phyloP scores from a whole-genome alignment of 192 early-diverging fungal species.

The Backusella parvicylindrica region DNA sequence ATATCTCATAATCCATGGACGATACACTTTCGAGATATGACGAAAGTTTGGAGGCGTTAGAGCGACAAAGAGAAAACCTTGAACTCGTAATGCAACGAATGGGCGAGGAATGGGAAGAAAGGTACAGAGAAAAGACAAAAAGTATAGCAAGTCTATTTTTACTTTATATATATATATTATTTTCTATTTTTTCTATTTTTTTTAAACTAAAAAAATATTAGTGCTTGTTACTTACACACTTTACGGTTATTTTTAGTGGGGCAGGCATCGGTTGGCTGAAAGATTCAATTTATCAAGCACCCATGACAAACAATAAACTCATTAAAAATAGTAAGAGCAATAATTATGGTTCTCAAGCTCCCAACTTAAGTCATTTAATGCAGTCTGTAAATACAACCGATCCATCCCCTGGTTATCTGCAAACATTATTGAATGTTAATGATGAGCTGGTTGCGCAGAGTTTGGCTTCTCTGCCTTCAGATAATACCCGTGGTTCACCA shows the following conservation, averaged over 20 bases:
- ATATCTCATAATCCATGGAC: background rate
- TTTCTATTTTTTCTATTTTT: background rate
- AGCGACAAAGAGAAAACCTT: constrained; percentile 24
- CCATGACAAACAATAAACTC: constrained; percentile 1
- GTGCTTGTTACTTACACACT: background rate
- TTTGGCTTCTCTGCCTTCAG: background rate
- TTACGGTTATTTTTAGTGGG: constrained; percentile 16
- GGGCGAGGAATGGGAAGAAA: constrained; percentile 37
- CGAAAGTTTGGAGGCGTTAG: constrained; percentile 25
- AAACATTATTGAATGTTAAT: background rate
- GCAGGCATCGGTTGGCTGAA: constrained; percentile 36
- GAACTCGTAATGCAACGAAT: constrained; percentile 32
- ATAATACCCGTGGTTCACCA: background rate
- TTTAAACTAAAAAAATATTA: background rate
- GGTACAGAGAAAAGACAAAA: constrained; percentile 17
- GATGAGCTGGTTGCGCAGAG: background rate
- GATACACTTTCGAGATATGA: constrained; percentile 28
- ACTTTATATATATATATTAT: background rate
- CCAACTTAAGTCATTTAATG: background rate
- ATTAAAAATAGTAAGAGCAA: background rate
- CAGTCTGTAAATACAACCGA: background rate
- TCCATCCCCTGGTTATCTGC: background rate
- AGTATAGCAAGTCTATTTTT: background rate
- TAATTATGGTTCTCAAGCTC: background rate
- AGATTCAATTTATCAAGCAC: background rate